phyloP scores from a whole-genome alignment of 257 asterid genomes.

The Nicotiana otophora region DNA sequence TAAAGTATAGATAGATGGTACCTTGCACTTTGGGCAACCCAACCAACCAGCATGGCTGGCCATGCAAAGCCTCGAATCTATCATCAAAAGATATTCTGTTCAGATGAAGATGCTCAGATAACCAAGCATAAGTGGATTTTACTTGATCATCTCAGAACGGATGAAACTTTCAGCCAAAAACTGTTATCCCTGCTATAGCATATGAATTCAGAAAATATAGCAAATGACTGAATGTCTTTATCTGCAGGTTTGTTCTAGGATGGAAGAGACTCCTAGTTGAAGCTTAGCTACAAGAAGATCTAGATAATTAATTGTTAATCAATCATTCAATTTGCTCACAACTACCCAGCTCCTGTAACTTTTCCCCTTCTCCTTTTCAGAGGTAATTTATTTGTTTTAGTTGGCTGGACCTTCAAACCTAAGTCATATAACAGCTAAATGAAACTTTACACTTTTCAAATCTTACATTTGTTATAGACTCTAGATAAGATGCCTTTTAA shows the following conservation, averaged over 20 bases:
- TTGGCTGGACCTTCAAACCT: neutral
- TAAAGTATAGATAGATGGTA: conserved; percentile 8
- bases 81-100: conserved; percentile 18
- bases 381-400: neutral
- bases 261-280: neutral
- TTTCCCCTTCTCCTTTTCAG: neutral
- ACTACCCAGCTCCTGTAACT: neutral
- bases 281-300: neutral
- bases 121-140: conserved; percentile 4
- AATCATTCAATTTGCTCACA: neutral
- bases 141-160: neutral
- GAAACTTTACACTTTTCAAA: neutral
- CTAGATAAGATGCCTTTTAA: neutral
- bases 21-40: conserved; percentile 99
- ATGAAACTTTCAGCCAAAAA: neutral
- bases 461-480: neutral
- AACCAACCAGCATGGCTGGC: conserved; percentile 95
- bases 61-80: conserved; percentile 96
- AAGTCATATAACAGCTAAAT: neutral
- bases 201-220: neutral
- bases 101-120: conserved; percentile 8
- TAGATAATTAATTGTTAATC: neutral
- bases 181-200: neutral
- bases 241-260: neutral
- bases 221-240: neutral